Evolutionary conservation across 805 yeast genomes (phyloP), one percentile per base, ranked within the genome.

Genomic region (Candida sithepensis): DNA sequence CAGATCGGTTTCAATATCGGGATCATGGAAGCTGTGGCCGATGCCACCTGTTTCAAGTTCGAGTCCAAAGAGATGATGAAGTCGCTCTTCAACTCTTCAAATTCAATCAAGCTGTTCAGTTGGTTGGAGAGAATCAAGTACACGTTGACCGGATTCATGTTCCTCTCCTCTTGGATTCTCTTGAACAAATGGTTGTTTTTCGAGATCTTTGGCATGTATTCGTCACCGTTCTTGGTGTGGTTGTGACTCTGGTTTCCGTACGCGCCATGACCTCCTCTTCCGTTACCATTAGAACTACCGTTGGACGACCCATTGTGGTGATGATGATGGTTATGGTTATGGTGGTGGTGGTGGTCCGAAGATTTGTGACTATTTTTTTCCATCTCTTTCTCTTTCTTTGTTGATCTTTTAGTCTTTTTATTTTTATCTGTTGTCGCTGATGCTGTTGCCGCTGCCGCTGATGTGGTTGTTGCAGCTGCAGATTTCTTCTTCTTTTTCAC

Each of bases 21-120:
- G 1, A 73, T 62, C 21, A 45, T 56, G 32, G 20, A 54, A 50
- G 19, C 3, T 9, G 19, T 8, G 3, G 24, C 45, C 41, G 37
- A 45, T 37, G 45, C 34, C 16, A 43, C 41, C 39, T 39, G 56
- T 45, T 55, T 56, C 45, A 53, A 50, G 41, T 56, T 55, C 4
- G 78, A 69, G 59, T 79, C 83, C 50, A 79, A 69, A n/a, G 81
- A 70, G 1, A 79, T 58, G 22, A 79, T 70, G 32, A 71, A 57
- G 51, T 78, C 75, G 43, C 76, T 59, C 32, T 64, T 58, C 45
- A 67, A 63, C 21, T 63, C 67, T 22, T 66, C 67, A 43, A 64
- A 59, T 32, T 59, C 56, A 61, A 63, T 20, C 54, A 62, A 45
- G 60, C 65, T 66, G 19, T 65, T 64, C 36, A 77, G 53, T 55